phyloP scores from a whole-genome alignment of 2,329 filamentous ascomycete genomes.

The Diaporthe sp. region DNA sequence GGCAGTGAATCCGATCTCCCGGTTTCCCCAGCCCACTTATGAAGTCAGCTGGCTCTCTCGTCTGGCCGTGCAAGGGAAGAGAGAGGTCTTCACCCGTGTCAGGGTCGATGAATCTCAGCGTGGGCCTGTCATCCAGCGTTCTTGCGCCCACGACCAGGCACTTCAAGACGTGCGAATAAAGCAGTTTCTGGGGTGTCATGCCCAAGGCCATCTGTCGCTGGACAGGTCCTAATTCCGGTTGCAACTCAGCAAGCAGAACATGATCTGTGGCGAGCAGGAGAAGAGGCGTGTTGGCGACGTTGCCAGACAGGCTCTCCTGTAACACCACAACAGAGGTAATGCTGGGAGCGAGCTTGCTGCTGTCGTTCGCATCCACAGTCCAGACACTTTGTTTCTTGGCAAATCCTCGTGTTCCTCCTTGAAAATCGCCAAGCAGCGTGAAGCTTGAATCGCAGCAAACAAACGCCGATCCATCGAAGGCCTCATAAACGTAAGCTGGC shows the following conservation, averaged over 20 bases:
- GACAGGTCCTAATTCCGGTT: slow-evolving; percentile 59
- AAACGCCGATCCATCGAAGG: slow-evolving; percentile 52
- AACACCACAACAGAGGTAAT: slow-evolving; percentile 64
- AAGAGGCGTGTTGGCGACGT: slow-evolving; percentile 57
- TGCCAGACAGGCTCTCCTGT: slow-evolving; percentile 54
- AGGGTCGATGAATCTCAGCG: slow-evolving; percentile 69
- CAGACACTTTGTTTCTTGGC: slow-evolving; percentile 62
- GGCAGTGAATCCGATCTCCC: slow-evolving; percentile 70
- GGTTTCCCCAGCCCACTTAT: slow-evolving; percentile 69
- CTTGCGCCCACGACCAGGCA: slow-evolving; percentile 68
- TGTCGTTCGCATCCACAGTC: slow-evolving; percentile 64
- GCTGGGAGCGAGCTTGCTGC: slow-evolving; percentile 59
- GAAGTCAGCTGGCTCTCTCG: slow-evolving; percentile 57
- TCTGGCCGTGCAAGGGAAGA: slow-evolving; percentile 47
- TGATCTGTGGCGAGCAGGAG: slow-evolving; percentile 64
- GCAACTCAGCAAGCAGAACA: slow-evolving; percentile 68
- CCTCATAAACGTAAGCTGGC: slow-evolving; percentile 45
- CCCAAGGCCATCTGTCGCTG: slow-evolving; percentile 62
- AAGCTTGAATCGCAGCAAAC: slow-evolving; percentile 64
- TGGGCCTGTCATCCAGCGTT: slow-evolving; percentile 56
- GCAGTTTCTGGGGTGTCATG: slow-evolving; percentile 64
- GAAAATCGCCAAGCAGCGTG: slow-evolving; percentile 57
- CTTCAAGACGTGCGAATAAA: slow-evolving; percentile 68
- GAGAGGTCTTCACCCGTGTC: slow-evolving; percentile 67
- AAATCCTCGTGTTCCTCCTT: slow-evolving; percentile 49